Base-by-base conservation (phyloP, 1,284 basidiomycete genomes). In the Tylopilus sp. region DNA sequence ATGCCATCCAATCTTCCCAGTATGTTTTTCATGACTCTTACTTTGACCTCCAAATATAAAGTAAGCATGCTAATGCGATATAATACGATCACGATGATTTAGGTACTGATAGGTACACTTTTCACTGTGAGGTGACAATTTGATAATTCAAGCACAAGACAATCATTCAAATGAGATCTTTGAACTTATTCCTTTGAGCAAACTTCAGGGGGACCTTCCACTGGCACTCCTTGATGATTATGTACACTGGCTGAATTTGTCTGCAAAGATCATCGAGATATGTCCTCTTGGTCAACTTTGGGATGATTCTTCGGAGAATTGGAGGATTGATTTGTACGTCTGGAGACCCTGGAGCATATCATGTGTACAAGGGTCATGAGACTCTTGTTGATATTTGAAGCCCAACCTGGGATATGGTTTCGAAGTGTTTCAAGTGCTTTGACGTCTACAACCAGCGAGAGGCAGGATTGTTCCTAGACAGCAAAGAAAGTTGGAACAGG, bases 201-300 rank as follows among this genome's bases (percentile, higher is more conserved):
- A 56, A n/a, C 56, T 80, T 11, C n/a, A 4, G 5, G 50, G 53
- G 0, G 78, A 79, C 56, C 59, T 80, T 8, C 79, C 79, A 0
- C 24, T 15, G 1, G 45, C 53, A 4, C 62, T 80, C 7, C 50
- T 74, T 5, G 8, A 61, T 1, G 61, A 66, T 17, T 67, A 72
- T 44, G 59, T 63, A 5, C 75, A 76, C 53, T 79, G 77, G 76
- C 53, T 79, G 40, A 58, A 72, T 32, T 32, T 72, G 3, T 20
- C 51, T 0, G 61, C 60, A 1, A 42, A 54, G 0, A 43, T 56
- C 3, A 61, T 79, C 0, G 72, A 76, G 51, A 70, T 79, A 48
- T 70, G 73, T 14, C 72, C 75, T 11, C n/a, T 57, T 1, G 20
- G 47, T 17, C 41, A 14, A 2, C 49, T 55, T 3, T 72, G 73